Base-by-base conservation (phyloP, 108 stramenopile species). In the Conticribra weissflogii region DNA sequence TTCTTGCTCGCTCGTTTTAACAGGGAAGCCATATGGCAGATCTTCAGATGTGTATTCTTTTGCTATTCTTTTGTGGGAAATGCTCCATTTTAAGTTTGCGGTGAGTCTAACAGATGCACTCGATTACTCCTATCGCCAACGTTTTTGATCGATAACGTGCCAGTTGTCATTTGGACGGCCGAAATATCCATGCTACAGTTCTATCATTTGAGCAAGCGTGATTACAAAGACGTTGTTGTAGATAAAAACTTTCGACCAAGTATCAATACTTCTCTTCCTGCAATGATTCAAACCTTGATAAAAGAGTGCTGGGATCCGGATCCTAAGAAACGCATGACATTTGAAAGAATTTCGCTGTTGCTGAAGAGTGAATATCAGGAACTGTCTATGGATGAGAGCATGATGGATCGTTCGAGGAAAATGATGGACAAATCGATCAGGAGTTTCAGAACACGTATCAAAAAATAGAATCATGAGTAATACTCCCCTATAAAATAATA, bases 21-120 rank as follows among this genome's bases (percentile, higher is more conserved):
- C n/a, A n/a, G 73, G 68, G 9, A 74, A 74, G 29, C 73, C 68
- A 15, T 79, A 79, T 51, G 78, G 78, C 9, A 54, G 48, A 22
- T 51, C 66, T 3, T 68, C 68, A 1, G 80, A 81, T 60, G 64
- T 68, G 19, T 81, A 54, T 65, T 81, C 80, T 1, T 81, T 81
- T 47, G 75, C 76, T 25, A 59, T 81, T 19, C 63, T 81, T 12
- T 18, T 81, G 29, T 81, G 80, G 80, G 75, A 81, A 59, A 81
- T 81, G 79, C 50, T 76, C 29, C 75, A 76, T 60, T 59, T 45
- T 25, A 78, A 69, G 56, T 65, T 51, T 59, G 76, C 76, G 47
- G 76, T 78, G 46, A 70, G 76, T 55, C 9, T 16, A 3, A n/a
- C 16, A 16, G 0, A 28, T 52, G 41, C 0, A 49, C 1, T 59